Conservation (phyloP, 2,329 filamentous ascomycete species). For the Hypoxylon sp. region DNA sequence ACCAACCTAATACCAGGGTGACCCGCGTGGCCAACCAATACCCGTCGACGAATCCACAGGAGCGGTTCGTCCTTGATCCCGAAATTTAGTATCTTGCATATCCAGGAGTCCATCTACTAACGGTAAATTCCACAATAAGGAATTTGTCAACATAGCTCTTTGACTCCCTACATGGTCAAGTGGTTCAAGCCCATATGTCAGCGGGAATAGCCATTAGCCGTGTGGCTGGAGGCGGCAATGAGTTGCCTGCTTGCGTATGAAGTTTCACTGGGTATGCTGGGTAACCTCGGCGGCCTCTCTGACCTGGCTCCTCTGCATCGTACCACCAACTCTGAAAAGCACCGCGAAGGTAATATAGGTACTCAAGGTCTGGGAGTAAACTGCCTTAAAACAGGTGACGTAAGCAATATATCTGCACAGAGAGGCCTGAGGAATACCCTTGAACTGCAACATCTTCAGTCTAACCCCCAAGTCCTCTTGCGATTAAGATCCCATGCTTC, state of each 20-base stretch:
- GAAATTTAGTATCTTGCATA: background rate
- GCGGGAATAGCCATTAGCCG: background rate
- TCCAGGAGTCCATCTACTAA: background rate
- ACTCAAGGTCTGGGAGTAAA: background rate
- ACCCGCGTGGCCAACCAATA: background rate
- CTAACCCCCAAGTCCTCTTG: background rate
- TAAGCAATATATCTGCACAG: background rate
- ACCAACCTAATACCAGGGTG: background rate
- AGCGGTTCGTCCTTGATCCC: background rate
- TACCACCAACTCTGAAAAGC: background rate
- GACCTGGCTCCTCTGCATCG: background rate
- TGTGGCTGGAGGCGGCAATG: background rate
- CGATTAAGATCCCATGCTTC: background rate
- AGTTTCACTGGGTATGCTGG: background rate
- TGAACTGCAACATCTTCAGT: background rate
- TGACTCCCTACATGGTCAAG: background rate
- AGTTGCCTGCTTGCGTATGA: constrained; percentile 6
- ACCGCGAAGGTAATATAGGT: no score
- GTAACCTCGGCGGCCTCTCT: background rate
- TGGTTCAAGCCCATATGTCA: background rate
- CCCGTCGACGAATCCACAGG: background rate
- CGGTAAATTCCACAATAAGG: constrained; percentile 6
- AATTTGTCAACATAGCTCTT: background rate
- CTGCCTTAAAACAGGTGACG: background rate
- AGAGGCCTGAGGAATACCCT: background rate